Conservation (phyloP, 352 stramenopile species). For the Pythium brachiatum region DNA sequence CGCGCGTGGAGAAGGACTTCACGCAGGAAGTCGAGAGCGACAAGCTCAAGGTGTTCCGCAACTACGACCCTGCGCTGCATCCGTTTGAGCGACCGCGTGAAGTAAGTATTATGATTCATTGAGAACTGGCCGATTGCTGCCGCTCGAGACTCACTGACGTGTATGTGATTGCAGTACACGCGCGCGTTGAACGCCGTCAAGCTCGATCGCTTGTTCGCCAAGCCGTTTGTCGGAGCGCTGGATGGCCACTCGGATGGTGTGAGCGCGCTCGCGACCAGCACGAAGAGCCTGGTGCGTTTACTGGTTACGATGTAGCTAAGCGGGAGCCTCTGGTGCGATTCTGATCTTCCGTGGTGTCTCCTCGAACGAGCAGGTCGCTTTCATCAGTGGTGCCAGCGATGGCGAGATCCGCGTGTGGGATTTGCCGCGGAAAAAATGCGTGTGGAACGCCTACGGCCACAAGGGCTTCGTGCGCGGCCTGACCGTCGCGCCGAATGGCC, state of each 20-base stretch:
- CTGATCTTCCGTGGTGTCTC: neutral
- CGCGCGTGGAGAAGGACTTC: slow-evolving; percentile 92
- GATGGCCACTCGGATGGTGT: slow-evolving; percentile 97
- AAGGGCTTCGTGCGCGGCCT: slow-evolving; percentile 93
- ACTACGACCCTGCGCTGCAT: slow-evolving; percentile 95
- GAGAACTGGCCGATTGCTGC: neutral
- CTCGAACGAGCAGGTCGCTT: slow-evolving; percentile 37
- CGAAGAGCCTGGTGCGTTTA: slow-evolving; percentile 74
- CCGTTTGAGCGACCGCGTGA: slow-evolving; percentile 91
- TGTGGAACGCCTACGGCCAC: slow-evolving; percentile 94
- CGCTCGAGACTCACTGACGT: neutral
- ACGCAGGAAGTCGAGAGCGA: slow-evolving; percentile 91
- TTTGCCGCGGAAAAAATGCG: slow-evolving; percentile 90
- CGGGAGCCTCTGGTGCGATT: too few species aligned
- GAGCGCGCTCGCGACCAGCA: slow-evolving; percentile 89
- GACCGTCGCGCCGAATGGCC: slow-evolving; percentile 69
- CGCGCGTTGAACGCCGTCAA: slow-evolving; percentile 97
- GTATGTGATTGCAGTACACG: slow-evolving; percentile 91
- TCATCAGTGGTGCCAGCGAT: slow-evolving; percentile 88
- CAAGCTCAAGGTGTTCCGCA: slow-evolving; percentile 96
- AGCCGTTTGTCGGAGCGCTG: slow-evolving; percentile 97
- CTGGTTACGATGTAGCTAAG: neutral
- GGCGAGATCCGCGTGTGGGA: slow-evolving; percentile 98
- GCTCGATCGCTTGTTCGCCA: slow-evolving; percentile 98
- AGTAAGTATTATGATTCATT: slow-evolving; percentile 12